A percentile compares a stretch with the other conserved stretches of the same genome.
Evolutionary conservation across 2,329 filamentous ascomycete genomes (phyloP).

Genomic region (Coniochaeta ligniaria): DNA sequence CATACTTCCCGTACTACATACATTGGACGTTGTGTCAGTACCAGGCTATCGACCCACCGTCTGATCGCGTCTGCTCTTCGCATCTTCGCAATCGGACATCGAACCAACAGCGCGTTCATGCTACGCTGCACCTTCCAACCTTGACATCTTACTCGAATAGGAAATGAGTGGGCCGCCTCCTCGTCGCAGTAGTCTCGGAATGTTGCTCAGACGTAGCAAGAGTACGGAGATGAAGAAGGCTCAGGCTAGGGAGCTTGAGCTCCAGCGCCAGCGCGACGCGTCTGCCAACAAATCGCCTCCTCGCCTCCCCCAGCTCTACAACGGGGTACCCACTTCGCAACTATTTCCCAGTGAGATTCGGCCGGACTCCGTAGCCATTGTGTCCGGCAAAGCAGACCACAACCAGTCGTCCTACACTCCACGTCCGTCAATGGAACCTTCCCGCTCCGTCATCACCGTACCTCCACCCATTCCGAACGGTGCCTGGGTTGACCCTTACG

Average conservation of each 20-base stretch:
- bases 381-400: conserved; percentile 37
- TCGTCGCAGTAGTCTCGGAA: conserved; percentile 41
- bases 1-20: neutral
- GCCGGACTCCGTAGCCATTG: conserved; percentile 54
- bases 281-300: conserved; percentile 38
- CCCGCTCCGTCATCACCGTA: conserved; percentile 30
- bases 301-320: conserved; percentile 45
- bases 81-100: neutral
- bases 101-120: conserved; percentile 5
- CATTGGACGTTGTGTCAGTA: neutral
- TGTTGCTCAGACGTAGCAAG: conserved; percentile 61
- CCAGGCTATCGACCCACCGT: neutral
- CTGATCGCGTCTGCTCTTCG: neutral
- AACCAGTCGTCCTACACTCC: conserved; percentile 27
- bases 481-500: conserved; percentile 66
- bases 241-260: conserved; percentile 47
- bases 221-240: conserved; percentile 58
- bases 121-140: conserved; percentile 5
- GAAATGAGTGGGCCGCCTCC: conserved; percentile 27
- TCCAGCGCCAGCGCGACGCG: conserved; percentile 42
- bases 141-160: conserved; percentile 6
- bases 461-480: conserved; percentile 54
- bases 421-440: conserved; percentile 48
- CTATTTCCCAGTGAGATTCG: conserved; percentile 54
- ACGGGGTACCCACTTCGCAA: conserved; percentile 37